Evolutionary conservation across 129 eudicot species (phyloP).

Genomic region (Chrysanthemum seticuspe): DNA sequence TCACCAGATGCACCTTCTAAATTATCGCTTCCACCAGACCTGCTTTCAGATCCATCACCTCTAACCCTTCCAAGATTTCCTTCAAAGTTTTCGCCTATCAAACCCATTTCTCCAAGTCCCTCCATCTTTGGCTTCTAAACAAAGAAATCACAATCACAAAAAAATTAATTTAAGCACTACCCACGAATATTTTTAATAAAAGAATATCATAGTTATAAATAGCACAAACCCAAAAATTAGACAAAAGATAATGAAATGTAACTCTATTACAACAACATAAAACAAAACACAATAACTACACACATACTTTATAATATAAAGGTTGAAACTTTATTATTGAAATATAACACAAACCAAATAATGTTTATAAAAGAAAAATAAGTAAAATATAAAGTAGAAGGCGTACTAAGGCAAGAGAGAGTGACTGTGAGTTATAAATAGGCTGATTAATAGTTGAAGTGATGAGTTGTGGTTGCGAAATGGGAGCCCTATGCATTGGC

Average conservation of each 20-base stretch:
- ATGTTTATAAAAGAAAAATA: neutral
- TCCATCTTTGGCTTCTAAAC: constrained; percentile 67
- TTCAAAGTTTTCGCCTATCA: constrained; percentile 52
- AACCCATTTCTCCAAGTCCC: constrained; percentile 60
- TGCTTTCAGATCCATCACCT: constrained; percentile 70
- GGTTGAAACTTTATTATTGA: neutral
- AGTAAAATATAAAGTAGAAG: neutral
- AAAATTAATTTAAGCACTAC: constrained; percentile 3
- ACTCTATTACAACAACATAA: neutral
- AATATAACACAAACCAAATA: constrained; percentile 1
- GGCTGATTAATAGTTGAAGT: constrained; percentile 43
- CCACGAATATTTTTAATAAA: neutral
- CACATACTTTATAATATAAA: neutral
- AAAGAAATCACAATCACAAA: constrained; percentile 6
- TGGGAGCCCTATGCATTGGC: constrained; percentile 43
- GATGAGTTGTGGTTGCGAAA: constrained; percentile 52
- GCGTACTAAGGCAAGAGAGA: constrained; percentile 66
- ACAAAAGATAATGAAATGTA: no score
- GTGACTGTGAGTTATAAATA: constrained; percentile 49
- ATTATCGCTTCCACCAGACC: constrained; percentile 74
- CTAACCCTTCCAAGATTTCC: constrained; percentile 41
- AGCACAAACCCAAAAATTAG: no score
- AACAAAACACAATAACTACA: constrained; percentile 5
- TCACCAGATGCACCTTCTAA: constrained; percentile 71
- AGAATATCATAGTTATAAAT: no score